phyloP scores from a whole-genome alignment of 148 eudicot genomes.

The Nyssa sinensis region DNA sequence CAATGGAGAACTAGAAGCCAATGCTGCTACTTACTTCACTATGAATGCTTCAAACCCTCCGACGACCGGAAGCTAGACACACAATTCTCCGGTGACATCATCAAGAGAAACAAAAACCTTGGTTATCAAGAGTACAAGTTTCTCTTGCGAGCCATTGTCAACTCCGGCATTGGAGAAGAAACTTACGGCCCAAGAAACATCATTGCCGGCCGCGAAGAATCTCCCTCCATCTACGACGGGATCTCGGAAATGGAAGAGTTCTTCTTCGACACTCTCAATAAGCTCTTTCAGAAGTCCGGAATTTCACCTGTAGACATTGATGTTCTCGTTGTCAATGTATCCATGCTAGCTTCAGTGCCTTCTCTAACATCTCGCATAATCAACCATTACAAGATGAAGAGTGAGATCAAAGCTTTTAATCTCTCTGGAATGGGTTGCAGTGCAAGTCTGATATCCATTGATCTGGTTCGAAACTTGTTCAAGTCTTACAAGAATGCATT shows the following conservation, averaged over 20 bases:
- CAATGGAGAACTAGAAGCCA: conserved; percentile 15
- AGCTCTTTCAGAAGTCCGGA: conserved; percentile 4
- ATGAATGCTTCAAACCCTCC: conserved; percentile 39
- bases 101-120: conserved; percentile 34
- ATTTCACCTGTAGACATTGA: conserved; percentile 13
- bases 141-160: conserved; percentile 31
- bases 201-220: conserved; percentile 23
- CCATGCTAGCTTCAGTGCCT: conserved; percentile 8
- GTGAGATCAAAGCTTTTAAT: conserved; percentile 14
- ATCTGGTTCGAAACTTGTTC: conserved; percentile 11
- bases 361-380: conserved; percentile 13
- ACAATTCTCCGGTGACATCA: conserved; percentile 20
- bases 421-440: conserved; percentile 22
- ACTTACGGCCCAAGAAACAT: conserved; percentile 34
- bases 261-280: conserved; percentile 25
- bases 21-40: conserved; percentile 34
- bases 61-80: conserved; percentile 31
- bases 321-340: conserved; percentile 20
- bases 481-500: conserved; percentile 7
- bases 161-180: conserved; percentile 42
- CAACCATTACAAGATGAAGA: conserved; percentile 16
- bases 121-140: conserved; percentile 35
- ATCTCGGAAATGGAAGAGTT: conserved; percentile 34
- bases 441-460: conserved; percentile 7
- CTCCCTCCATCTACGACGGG: conserved; percentile 21